Evolutionary conservation across 495 filamentous ascomycete genomes (phyloP).

Genomic region (Lophiostoma macrostomum): DNA sequence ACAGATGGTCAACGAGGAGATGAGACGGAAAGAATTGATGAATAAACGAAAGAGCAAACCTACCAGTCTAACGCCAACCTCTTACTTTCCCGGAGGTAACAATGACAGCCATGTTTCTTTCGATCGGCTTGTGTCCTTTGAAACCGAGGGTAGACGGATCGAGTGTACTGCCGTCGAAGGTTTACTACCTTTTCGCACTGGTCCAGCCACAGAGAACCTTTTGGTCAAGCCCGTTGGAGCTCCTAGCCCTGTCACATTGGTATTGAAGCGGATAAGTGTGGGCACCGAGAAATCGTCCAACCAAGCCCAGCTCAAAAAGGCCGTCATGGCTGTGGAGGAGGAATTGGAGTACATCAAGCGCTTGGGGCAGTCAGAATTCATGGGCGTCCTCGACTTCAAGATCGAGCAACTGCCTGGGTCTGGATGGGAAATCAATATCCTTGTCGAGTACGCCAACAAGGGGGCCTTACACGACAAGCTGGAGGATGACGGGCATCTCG

Average conservation of each 20-base stretch:
- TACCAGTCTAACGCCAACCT: slow-evolving; percentile 37
- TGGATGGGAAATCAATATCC: slow-evolving; percentile 73
- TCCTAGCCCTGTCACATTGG: slow-evolving; percentile 51
- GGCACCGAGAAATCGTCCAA: slow-evolving; percentile 51
- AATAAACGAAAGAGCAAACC: slow-evolving; percentile 35
- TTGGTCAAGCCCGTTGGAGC: slow-evolving; percentile 33
- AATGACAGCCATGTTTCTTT: slow-evolving; percentile 57
- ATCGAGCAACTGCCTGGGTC: slow-evolving; percentile 47
- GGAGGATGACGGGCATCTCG: slow-evolving; percentile 69
- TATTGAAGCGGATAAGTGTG: slow-evolving; percentile 67
- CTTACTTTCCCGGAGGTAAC: slow-evolving; percentile 35
- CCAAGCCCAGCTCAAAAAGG: slow-evolving; percentile 55
- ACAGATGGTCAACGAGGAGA: slow-evolving; percentile 73
- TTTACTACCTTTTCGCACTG: slow-evolving; percentile 16
- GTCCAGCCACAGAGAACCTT: slow-evolving; percentile 35
- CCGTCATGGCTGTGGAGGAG: slow-evolving; percentile 62
- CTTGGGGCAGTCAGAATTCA: slow-evolving; percentile 71
- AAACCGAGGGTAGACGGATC: slow-evolving; percentile 14
- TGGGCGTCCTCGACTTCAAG: slow-evolving; percentile 76
- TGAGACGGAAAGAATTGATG: slow-evolving; percentile 54
- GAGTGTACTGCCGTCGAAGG: slow-evolving; percentile 28
- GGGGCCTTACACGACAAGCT: slow-evolving; percentile 80
- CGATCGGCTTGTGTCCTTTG: slow-evolving; percentile 59
- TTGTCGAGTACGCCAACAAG: slow-evolving; percentile 75
- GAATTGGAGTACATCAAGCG: slow-evolving; percentile 70